Percentiles rank a stretch among this genome's conserved stretches.
These are phyloP conservation scores for Porcisia deanei DNA, from an alignment of 208 protist species.

Conservation along the genomic window DNA sequence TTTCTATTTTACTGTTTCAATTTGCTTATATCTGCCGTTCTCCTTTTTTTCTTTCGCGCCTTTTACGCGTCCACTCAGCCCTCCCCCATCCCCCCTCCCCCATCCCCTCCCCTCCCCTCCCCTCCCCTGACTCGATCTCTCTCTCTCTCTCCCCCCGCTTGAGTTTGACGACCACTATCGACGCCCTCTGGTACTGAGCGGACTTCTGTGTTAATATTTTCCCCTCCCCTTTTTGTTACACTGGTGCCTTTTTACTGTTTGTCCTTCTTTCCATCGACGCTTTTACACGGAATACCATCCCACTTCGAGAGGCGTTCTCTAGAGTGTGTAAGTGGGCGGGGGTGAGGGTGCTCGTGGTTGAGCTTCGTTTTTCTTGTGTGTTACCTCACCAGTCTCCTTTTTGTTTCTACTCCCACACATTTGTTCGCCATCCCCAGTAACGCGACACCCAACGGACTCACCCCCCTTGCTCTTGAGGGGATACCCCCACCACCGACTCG, in stretches of 20 bases:
- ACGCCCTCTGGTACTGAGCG: background rate
- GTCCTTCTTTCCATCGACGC: background rate
- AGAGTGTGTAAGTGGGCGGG: no score
- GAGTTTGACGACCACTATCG: background rate
- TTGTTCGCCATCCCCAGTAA: background rate
- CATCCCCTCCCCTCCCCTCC: slow-evolving; percentile 18
- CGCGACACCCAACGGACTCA: background rate
- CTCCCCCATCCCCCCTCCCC: slow-evolving; percentile 8
- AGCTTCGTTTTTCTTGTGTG: background rate
- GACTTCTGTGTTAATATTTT: background rate
- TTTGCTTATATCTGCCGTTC: slow-evolving; percentile 4
- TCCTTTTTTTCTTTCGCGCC: background rate
- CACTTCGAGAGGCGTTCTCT: no score
- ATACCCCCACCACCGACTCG: no score
- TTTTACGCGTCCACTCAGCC: background rate
- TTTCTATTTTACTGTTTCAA: background rate
- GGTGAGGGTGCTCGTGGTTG: background rate
- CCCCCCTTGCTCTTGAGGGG: no score
- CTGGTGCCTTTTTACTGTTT: background rate
- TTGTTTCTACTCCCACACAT: background rate
- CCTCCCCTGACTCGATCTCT: background rate
- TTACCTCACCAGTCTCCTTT: background rate
- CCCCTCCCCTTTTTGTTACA: background rate
- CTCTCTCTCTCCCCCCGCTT: background rate
- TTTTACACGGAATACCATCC: background rate